Conservation (phyloP, 169 alveolate genomes). For the Besnoitia besnoiti region DNA sequence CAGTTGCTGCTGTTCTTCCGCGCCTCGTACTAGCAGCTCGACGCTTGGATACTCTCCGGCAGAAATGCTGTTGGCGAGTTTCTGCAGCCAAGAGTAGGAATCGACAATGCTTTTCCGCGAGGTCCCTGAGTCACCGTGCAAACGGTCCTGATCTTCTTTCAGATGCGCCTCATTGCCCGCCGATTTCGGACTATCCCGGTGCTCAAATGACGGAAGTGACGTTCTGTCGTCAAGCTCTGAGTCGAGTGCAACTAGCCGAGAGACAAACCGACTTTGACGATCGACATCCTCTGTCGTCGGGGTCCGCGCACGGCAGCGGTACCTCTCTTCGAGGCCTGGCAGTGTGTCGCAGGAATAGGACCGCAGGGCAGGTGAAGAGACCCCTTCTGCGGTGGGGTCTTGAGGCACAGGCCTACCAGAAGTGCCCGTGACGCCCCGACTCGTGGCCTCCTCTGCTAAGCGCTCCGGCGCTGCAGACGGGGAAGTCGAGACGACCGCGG, state of each 20-base stretch:
- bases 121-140: not conserved
- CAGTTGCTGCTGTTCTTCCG: constrained; percentile 66
- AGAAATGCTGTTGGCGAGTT: constrained; percentile 44
- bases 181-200: not conserved
- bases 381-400: not conserved
- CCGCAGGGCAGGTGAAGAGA: not conserved
- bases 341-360: not conserved
- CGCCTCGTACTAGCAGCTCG: constrained; percentile 59
- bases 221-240: not conserved
- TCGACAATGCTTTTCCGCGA: not conserved
- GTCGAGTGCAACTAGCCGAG: not conserved
- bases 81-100: constrained; percentile 50
- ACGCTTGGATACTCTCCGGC: constrained; percentile 51
- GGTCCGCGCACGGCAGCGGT: too few relatives aligned
- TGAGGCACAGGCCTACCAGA: not conserved
- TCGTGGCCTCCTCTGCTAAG: not conserved
- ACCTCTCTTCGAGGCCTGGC: not conserved
- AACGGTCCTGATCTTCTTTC: not conserved
- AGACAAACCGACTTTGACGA: not conserved
- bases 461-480: not conserved
- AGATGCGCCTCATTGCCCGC: not conserved
- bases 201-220: not conserved
- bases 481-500: not conserved
- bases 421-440: not conserved
- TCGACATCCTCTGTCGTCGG: not conserved